Evolutionary conservation across 192 early-diverging fungal species (phyloP).

Genomic region (Kappamyces sp.): DNA sequence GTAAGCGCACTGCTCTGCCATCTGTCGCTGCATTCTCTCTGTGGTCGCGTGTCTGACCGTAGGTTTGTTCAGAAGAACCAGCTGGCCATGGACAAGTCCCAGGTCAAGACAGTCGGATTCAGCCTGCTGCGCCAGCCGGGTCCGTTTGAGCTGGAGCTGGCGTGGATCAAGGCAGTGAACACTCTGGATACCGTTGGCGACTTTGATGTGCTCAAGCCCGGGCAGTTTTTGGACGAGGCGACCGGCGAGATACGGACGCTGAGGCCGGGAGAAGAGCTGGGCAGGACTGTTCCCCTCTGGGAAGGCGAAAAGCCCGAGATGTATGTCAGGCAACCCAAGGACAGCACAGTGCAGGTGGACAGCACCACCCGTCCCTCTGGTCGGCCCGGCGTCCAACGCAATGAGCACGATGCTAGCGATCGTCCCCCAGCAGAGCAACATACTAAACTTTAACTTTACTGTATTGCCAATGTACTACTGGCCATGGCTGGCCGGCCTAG

Average conservation of each 20-base stretch:
- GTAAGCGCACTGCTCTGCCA: slow-evolving; percentile 18
- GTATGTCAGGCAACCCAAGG: no score
- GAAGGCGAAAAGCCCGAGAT: no score
- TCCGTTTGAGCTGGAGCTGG: slow-evolving; percentile 81
- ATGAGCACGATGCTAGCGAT: no score
- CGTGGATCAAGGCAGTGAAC: slow-evolving; percentile 87
- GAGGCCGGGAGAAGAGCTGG: slow-evolving; percentile 4
- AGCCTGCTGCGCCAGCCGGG: slow-evolving; percentile 78
- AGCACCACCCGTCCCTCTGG: no score
- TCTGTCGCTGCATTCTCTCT: no score
- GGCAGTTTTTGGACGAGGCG: slow-evolving; percentile 9
- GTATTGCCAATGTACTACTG: no score
- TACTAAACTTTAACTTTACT: no score
- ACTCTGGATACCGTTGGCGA: slow-evolving; percentile 71
- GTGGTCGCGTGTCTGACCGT: background rate
- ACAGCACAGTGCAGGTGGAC: no score
- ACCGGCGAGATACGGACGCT: slow-evolving; percentile 3
- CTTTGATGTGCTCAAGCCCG: slow-evolving; percentile 45
- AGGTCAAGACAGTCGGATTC: slow-evolving; percentile 85
- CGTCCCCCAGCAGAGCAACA: no score
- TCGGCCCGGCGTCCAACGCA: no score
- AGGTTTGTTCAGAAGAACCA: slow-evolving; percentile 69
- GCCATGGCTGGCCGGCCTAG: no score
- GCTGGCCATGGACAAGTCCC: slow-evolving; percentile 73
- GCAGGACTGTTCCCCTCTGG: no score